Base-by-base conservation (phyloP, 768 basidiomycete genomes). In the Suillus placidus region DNA sequence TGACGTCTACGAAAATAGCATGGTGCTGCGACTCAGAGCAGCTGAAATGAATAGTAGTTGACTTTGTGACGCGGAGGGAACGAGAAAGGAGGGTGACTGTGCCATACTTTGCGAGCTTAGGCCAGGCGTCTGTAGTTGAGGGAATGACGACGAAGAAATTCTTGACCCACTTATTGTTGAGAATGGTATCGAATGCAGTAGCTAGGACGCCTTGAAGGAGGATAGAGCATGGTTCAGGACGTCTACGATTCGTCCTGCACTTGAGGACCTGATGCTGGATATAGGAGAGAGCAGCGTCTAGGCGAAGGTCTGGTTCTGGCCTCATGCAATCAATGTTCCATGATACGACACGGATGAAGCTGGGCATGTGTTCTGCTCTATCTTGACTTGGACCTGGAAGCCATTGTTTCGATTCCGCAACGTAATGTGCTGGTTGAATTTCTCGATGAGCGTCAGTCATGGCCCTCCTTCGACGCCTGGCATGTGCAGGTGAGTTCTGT, bases 151-250 rank as follows among this genome's bases (percentile, higher is more conserved):
- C 71, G 71, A 88, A 90, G 73, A 84, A 79, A 45, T 75, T 75
- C 64, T 81, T 80, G 62, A 91, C 81, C 88, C 88, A 91, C 55
- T 75, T 71, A 71, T 88, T 78, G n/a, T 75, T 75, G 51, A 87
- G 78, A 34, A 91, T 74, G 47, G 73, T 72, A 0, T 69, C 61
- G 56, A 90, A 77, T 35, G 82, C 82, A 0, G 68, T 67, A 4
- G 64, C 68, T 47, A 82, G 73, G n/a, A 90, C 83, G 74, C 90
- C 89, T 73, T 91, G 89, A 67, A 91, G 74, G 66, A 90, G 77
- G 63, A 91, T 82, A 54, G 82, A 79, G 68, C 84, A 86, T n/a
- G 86, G 83, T 61, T 79, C 79, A 0, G 85, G 86, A n/a, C 77
- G 76, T 63, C 79, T 78, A 9, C 62, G 49, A 26, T 79, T 81